Base-by-base conservation (phyloP, 2,329 filamentous ascomycete genomes). In the Aspergillus ruber region DNA sequence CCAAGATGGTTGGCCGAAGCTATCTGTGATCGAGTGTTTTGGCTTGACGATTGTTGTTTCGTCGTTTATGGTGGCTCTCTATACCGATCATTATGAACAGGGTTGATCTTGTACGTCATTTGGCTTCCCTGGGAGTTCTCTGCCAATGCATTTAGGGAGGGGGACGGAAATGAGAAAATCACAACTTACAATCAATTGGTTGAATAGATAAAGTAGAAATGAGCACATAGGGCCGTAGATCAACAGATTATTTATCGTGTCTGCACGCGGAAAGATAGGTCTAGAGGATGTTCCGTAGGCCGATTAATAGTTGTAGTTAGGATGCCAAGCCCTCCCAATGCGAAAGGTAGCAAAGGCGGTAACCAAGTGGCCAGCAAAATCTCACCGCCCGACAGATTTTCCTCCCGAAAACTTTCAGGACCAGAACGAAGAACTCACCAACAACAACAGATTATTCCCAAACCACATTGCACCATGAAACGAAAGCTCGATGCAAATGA, bases 401-500 rank as follows among this genome's bases (percentile, higher is more conserved):
- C 56, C 49, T 42, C 38, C 41, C 39, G 54, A 59, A 66, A 63
- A 63, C 58, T 64, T 63, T 57, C 58, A 10, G 10, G 33, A 7
- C 15, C 33, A n/a, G 33, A 35, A 35, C 36, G 25, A 39, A 39
- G 36, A 39, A 20, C 36, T 35, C 2, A 39, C 10, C 17, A 39
- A 42, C 41, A 46, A 44, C 44, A 50, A 35, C 45, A 51, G 46
- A 50, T 23, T 35, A 55, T 12, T 18, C 1, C 21, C 10, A 2
- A 13, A 25, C 20, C 2, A 25, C 40, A 5, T 48, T 54, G 39
- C 50, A 51, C 46, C 39, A 77, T 76, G 74, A 77, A 77, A 60
- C 68, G 74, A 47, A 76, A 77, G 56, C 63, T 76, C 15, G 72
- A 76, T 52, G 67, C 64, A 20, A 72, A 75, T 45, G 70, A 74